These are phyloP conservation scores for Helichrysum umbraculigerum DNA, from an alignment of 129 eudicot species.

Conservation along the genomic window DNA sequence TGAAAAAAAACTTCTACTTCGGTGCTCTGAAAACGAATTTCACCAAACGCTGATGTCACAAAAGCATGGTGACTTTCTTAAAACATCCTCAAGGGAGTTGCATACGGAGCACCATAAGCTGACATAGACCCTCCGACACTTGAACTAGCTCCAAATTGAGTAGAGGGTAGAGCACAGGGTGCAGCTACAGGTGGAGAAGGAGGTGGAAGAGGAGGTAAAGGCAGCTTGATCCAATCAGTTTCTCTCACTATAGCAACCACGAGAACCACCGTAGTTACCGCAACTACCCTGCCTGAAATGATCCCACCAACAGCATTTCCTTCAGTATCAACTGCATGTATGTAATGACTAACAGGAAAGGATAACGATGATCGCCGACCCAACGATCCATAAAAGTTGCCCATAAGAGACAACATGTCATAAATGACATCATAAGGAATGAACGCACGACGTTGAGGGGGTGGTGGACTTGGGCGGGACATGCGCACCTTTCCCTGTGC, in stretches of 20 bases:
- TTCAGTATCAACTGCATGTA: neutral
- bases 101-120: constrained; percentile 6
- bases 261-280: constrained; percentile 13
- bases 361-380: too few relatives aligned
- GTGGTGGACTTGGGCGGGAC: neutral
- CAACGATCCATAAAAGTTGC: constrained; percentile 17
- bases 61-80: neutral
- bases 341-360: neutral
- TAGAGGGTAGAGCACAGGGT: neutral
- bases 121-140: neutral
- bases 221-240: constrained; percentile 17
- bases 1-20: neutral
- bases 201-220: neutral
- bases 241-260: constrained; percentile 3
- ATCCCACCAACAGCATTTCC: constrained; percentile 16
- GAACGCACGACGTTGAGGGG: neutral
- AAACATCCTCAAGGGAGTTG: neutral
- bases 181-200: neutral
- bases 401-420: constrained; percentile 8
- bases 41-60: neutral
- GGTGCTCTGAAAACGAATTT: neutral
- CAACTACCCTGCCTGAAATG: constrained; percentile 1
- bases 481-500: constrained; percentile 8
- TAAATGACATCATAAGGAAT: neutral
- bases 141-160: neutral